phyloP scores from a whole-genome alignment of 495 filamentous ascomycete species.

The Aspergillus coremiiformis region DNA sequence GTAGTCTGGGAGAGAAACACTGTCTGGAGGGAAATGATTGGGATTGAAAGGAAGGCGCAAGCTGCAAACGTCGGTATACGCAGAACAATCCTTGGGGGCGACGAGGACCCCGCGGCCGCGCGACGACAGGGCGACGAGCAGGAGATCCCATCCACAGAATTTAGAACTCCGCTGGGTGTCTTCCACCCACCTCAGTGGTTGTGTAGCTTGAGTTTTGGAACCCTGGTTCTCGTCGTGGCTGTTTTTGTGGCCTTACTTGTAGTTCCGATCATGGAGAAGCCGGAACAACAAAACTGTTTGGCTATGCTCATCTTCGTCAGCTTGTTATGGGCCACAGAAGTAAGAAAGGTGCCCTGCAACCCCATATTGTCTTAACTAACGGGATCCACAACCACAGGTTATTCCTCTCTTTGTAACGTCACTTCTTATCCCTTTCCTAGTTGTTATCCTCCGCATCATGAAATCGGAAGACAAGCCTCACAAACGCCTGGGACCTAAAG shows the following conservation, averaged over 20 bases:
- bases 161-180: slow-evolving; percentile 74
- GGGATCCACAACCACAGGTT: slow-evolving; percentile 50
- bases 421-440: slow-evolving; percentile 86
- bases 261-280: slow-evolving; percentile 69
- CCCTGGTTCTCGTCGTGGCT: slow-evolving; percentile 59
- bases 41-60: slow-evolving; percentile 91
- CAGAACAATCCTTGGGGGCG: slow-evolving; percentile 69
- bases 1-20: slow-evolving; percentile 99
- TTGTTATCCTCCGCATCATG: slow-evolving; percentile 78
- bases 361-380: background rate
- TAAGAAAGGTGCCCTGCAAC: slow-evolving; percentile 27
- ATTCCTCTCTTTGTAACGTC: slow-evolving; percentile 97
- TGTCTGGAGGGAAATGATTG: slow-evolving; percentile 98
- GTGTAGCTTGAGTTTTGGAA: slow-evolving; percentile 70
- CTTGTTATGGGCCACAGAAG: slow-evolving; percentile 94
- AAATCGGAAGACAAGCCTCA: slow-evolving; percentile 65
- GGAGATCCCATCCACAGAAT: slow-evolving; percentile 53
- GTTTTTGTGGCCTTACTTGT: slow-evolving; percentile 67
- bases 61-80: slow-evolving; percentile 82
- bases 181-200: slow-evolving; percentile 74
- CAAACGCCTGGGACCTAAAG: slow-evolving; percentile 60
- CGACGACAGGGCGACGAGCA: slow-evolving; percentile 80
- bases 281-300: slow-evolving; percentile 92
- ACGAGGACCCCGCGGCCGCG: slow-evolving; percentile 59
- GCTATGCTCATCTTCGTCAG: slow-evolving; percentile 91